Conservation (phyloP, 805 yeast species). For the Yamadazyma kitorensis region DNA sequence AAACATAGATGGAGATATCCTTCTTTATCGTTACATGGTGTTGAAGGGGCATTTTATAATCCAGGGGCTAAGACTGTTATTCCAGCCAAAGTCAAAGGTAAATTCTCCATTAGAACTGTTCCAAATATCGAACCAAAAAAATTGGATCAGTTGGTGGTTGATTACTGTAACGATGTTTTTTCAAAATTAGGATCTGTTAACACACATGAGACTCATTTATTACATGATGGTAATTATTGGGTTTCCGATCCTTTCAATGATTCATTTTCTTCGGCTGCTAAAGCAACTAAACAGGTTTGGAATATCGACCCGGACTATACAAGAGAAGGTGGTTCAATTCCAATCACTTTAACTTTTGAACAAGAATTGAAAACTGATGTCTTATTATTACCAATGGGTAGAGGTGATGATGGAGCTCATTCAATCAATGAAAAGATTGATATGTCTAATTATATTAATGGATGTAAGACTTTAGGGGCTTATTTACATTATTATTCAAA, state of each 20-base stretch:
- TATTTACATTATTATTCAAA: constrained; percentile 75
- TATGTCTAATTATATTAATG: constrained; percentile 84
- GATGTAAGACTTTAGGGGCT: constrained; percentile 90
- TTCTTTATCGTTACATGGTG: constrained; percentile 91
- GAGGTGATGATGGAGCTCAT: constrained; percentile 99
- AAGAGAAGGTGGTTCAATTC: constrained; percentile 99
- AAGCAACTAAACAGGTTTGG: constrained; percentile 95
- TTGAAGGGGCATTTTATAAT: constrained; percentile 95
- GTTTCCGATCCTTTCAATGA: constrained; percentile 90
- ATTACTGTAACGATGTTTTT: constrained; percentile 66
- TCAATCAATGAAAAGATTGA: constrained; percentile 95
- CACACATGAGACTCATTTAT: constrained; percentile 63
- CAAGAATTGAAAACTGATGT: constrained; percentile 81
- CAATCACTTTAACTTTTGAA: constrained; percentile 93
- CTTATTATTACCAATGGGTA: constrained; percentile 91
- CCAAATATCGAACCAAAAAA: constrained; percentile 85
- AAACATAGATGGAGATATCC: constrained; percentile 99
- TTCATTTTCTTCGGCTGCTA: constrained; percentile 87
- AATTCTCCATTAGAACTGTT: constrained; percentile 95
- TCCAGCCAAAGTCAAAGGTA: constrained; percentile 91
- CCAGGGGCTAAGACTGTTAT: constrained; percentile 98
- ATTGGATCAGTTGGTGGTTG: constrained; percentile 73
- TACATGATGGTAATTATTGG: constrained; percentile 98
- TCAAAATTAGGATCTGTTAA: constrained; percentile 74
- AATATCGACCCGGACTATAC: constrained; percentile 94